Conservation (phyloP, 2,329 filamentous ascomycete species). For the Cephalotrichum gorgonifer region DNA sequence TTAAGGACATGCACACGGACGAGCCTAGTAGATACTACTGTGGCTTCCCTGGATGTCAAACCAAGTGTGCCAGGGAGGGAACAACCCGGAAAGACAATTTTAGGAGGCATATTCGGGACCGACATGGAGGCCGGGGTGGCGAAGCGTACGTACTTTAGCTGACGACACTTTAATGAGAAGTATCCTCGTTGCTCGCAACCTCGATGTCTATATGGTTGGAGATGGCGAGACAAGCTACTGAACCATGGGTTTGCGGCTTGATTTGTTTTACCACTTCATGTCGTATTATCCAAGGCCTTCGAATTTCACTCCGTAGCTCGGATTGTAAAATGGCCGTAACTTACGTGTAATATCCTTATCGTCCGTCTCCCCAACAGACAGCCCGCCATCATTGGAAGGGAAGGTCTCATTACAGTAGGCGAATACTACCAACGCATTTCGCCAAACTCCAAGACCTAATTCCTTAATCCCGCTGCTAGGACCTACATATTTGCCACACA, state of each 20-base stretch:
- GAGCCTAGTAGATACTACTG: neutral
- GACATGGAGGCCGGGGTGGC: neutral
- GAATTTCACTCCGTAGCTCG: too few species aligned
- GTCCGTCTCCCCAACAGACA: too few species aligned
- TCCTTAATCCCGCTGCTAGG: too few species aligned
- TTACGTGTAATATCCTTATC: too few species aligned
- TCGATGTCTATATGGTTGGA: neutral
- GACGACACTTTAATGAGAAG: neutral
- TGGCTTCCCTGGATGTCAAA: neutral
- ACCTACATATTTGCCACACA: too few species aligned
- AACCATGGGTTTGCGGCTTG: neutral
- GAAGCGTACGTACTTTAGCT: neutral
- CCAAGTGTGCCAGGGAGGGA: neutral
- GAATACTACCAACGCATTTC: too few species aligned
- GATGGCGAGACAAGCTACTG: neutral
- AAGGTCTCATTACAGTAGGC: too few species aligned
- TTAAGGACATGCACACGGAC: neutral
- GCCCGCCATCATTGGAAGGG: too few species aligned
- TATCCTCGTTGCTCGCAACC: neutral
- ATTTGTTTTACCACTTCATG: neutral
- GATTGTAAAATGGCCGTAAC: too few species aligned
- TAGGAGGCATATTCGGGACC: neutral
- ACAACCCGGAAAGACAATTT: neutral
- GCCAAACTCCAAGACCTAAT: too few species aligned
- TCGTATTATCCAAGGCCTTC: too few species aligned